These are phyloP conservation scores for Schwanniomyces vanrijiae DNA, from an alignment of 805 yeast genomes.

Conservation along the genomic window DNA sequence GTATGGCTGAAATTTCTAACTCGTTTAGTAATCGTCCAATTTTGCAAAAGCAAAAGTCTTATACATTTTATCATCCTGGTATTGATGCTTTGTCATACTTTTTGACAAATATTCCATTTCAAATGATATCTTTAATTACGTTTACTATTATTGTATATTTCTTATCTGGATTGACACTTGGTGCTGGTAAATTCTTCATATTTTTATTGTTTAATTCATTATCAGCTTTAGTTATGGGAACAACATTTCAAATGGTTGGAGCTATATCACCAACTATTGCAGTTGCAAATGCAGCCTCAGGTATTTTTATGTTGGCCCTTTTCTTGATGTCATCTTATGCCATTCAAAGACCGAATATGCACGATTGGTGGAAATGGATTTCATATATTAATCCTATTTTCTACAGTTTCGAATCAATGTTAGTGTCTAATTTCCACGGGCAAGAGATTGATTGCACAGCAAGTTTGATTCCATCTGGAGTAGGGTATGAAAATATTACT, in stretches of 20 bases:
- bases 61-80: conserved; percentile 58
- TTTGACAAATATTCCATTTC: conserved; percentile 57
- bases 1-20: conserved; percentile 54
- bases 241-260: conserved; percentile 54
- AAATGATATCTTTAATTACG: conserved; percentile 39
- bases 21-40: conserved; percentile 40
- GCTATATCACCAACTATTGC: conserved; percentile 46
- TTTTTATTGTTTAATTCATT: conserved; percentile 43
- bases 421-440: conserved; percentile 57
- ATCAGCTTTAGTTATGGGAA: conserved; percentile 55
- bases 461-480: conserved; percentile 47
- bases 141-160: conserved; percentile 55
- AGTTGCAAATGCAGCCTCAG: conserved; percentile 60
- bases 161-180: conserved; percentile 52
- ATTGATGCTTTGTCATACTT: conserved; percentile 66
- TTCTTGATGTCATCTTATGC: conserved; percentile 58
- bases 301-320: conserved; percentile 48
- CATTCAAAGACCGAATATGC: conserved; percentile 54
- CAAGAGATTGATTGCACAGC: conserved; percentile 45
- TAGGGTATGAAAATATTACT: conserved; percentile 20
- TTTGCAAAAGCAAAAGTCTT: conserved; percentile 58
- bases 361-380: conserved; percentile 68
- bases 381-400: conserved; percentile 59
- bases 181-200: conserved; percentile 55
- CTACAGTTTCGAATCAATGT: conserved; percentile 56